Percentiles rank a stretch among this genome's conserved stretches.
These are phyloP conservation scores for Scedosporium apiospermum DNA, from an alignment of 2,329 filamentous ascomycete genomes.

Conservation along the genomic window DNA sequence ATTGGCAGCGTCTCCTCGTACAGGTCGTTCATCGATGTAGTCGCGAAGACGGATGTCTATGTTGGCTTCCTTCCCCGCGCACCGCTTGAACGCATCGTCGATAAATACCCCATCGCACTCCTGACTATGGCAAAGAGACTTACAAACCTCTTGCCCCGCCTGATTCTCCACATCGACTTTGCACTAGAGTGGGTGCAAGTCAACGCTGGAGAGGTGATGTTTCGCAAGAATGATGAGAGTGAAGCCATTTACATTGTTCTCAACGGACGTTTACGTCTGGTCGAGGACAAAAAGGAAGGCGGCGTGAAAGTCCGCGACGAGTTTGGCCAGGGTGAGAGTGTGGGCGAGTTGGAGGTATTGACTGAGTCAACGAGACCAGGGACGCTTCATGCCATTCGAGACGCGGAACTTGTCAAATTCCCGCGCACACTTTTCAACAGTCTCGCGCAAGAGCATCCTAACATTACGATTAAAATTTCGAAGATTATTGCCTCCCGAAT, in stretches of 20 bases:
- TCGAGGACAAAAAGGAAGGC: conserved; percentile 72
- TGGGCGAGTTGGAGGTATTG: conserved; percentile 92
- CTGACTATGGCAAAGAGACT: conserved; percentile 93
- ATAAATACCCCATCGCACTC: conserved; percentile 83
- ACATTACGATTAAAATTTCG: conserved; percentile 97
- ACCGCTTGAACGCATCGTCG: conserved; percentile 83
- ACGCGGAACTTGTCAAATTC: conserved; percentile 93
- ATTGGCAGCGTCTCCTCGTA: conserved; percentile 92
- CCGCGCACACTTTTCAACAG: conserved; percentile 96
- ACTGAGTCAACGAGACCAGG: conserved; percentile 88
- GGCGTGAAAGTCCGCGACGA: conserved; percentile 82
- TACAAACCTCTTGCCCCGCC: conserved; percentile 75
- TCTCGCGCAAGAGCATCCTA: conserved; percentile 90
- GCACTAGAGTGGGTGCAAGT: conserved; percentile 98
- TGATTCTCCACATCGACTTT: conserved; percentile 96
- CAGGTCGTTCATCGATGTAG: conserved; percentile 90
- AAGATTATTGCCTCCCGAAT: conserved; percentile 97
- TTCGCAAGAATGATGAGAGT: conserved; percentile 88
- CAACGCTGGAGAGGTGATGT: conserved; percentile 87
- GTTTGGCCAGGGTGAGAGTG: conserved; percentile 93
- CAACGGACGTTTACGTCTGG: conserved; percentile 79
- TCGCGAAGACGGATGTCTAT: conserved; percentile 96
- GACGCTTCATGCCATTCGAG: conserved; percentile 89
- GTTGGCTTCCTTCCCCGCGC: conserved; percentile 85
- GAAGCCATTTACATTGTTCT: conserved; percentile 97